A percentile compares a stretch with the other conserved stretches of the same genome.
Evolutionary conservation across 1,139 yeast genomes (phyloP).

Genomic region (Debaryomyces udenii): DNA sequence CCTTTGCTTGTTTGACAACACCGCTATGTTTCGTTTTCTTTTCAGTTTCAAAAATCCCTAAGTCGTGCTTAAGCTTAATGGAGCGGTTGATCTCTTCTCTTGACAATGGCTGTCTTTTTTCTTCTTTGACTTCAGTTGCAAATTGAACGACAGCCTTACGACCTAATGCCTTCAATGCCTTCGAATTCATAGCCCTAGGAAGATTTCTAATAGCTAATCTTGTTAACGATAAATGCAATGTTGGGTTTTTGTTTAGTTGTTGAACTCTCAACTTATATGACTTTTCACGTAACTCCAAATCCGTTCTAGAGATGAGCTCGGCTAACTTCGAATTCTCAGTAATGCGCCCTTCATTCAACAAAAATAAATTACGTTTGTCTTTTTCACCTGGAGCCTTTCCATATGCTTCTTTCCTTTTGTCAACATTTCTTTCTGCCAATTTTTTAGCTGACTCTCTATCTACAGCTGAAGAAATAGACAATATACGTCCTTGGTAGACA

Average conservation of each 20-base stretch:
- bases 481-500: constrained; percentile 89
- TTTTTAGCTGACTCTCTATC: constrained; percentile 83
- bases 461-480: constrained; percentile 82
- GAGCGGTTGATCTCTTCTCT: constrained; percentile 90
- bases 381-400: constrained; percentile 82
- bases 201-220: constrained; percentile 92
- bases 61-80: constrained; percentile 56
- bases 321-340: constrained; percentile 82
- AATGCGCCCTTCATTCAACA: constrained; percentile 93
- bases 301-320: constrained; percentile 64
- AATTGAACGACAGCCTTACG: constrained; percentile 94
- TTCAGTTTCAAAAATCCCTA: constrained; percentile 44
- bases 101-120: constrained; percentile 77
- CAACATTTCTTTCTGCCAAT: constrained; percentile 73
- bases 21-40: constrained; percentile 77
- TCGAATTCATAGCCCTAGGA: constrained; percentile 89
- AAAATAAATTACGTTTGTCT: constrained; percentile 82
- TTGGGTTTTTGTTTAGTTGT: constrained; percentile 87
- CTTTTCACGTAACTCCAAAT: constrained; percentile 85
- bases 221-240: constrained; percentile 86
- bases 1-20: constrained; percentile 90
- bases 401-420: constrained; percentile 68
- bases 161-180: constrained; percentile 86
- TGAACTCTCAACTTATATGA: constrained; percentile 85
- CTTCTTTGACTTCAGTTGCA: constrained; percentile 86